Conservation (phyloP, 208 protist species). For the Paratrypanosoma confusum region DNA sequence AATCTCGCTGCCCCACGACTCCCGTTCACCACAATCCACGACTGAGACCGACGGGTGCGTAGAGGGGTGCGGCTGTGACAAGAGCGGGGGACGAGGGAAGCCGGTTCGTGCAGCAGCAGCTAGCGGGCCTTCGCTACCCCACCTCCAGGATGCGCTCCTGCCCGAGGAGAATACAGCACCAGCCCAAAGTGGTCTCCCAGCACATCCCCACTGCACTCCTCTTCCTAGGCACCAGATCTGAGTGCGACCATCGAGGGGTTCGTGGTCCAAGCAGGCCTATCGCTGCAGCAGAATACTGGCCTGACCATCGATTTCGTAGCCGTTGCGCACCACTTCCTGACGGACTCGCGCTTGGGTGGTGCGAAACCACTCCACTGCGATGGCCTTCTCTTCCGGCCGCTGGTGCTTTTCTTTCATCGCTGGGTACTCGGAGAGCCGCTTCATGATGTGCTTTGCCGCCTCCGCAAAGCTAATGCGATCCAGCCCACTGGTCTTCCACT, state of each 20-base stretch:
- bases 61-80: too few species aligned
- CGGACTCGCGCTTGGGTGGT: slow-evolving; percentile 27
- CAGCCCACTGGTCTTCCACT: slow-evolving; percentile 10
- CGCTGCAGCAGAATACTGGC: slow-evolving; percentile 37
- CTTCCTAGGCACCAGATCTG: not conserved
- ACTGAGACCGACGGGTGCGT: too few species aligned
- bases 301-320: slow-evolving; percentile 42
- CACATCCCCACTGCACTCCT: not conserved
- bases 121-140: not conserved
- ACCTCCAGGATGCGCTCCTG: not conserved
- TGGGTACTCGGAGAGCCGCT: slow-evolving; percentile 44
- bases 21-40: too few species aligned
- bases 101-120: too few species aligned
- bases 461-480: slow-evolving; percentile 42
- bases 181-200: not conserved
- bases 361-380: slow-evolving; percentile 66
- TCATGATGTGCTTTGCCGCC: slow-evolving; percentile 54
- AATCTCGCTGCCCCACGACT: too few species aligned
- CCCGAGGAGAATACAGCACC: not conserved
- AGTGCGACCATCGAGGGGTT: not conserved
- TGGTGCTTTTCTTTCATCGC: slow-evolving; percentile 45
- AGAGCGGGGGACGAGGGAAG: too few species aligned
- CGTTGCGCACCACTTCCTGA: slow-evolving; percentile 29
- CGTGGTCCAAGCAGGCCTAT: not conserved
- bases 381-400: slow-evolving; percentile 19